phyloP scores from a whole-genome alignment of 768 basidiomycete genomes.

The Serendipita indica region DNA sequence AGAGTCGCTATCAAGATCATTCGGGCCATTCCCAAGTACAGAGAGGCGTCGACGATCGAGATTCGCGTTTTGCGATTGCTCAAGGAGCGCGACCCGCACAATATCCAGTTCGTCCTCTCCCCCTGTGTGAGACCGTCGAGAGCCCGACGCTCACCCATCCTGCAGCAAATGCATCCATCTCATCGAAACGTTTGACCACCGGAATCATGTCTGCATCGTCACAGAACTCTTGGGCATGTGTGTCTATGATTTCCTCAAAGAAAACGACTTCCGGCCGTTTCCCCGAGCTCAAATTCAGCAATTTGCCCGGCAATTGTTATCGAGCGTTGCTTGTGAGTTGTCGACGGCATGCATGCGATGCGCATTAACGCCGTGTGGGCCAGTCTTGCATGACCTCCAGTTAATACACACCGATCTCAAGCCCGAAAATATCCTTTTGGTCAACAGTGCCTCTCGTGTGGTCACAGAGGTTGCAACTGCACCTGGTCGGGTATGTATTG shows the following conservation, averaged over 20 bases:
- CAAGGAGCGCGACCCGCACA: constrained; percentile 74
- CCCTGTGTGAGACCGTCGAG: constrained; percentile 9
- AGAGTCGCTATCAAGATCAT: constrained; percentile 98
- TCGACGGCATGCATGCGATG: constrained; percentile 6
- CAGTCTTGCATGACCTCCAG: constrained; percentile 82
- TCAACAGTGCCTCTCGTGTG: constrained; percentile 51
- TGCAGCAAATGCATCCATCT: constrained; percentile 94
- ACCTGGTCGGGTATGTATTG: constrained; percentile 1
- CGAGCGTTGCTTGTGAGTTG: constrained; percentile 82
- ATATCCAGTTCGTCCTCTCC: constrained; percentile 72
- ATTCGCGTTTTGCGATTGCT: constrained; percentile 87
- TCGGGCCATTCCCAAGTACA: constrained; percentile 94
- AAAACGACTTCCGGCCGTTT: constrained; percentile 92
- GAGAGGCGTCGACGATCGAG: constrained; percentile 97
- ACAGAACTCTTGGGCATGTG: constrained; percentile 93
- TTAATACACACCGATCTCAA: constrained; percentile 97
- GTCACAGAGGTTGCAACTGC: constrained; percentile 10
- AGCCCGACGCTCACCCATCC: constrained; percentile 17
- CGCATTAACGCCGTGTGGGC: not conserved
- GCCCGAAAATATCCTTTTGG: constrained; percentile 95
- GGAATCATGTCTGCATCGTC: constrained; percentile 95
- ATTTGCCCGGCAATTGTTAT: constrained; percentile 82
- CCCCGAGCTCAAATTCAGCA: constrained; percentile 92
- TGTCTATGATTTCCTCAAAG: constrained; percentile 97
- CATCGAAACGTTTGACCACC: constrained; percentile 86